Conservation (phyloP, 2,329 filamentous ascomycete genomes). For the Zarea fungicola region DNA sequence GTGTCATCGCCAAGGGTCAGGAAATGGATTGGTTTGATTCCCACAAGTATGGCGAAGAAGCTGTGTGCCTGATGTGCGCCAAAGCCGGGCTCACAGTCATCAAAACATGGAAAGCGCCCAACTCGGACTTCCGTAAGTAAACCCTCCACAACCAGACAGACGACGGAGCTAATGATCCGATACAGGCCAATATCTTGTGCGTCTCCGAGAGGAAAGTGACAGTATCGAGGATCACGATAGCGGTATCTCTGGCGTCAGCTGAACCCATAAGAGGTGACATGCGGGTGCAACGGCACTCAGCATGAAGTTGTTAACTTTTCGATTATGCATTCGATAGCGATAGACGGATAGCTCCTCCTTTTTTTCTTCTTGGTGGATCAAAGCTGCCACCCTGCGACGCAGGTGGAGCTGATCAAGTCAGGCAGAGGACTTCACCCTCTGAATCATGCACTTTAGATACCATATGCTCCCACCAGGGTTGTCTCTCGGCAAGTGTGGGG, state of each 20-base stretch:
- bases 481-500: constrained; percentile 24
- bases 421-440: constrained; percentile 32
- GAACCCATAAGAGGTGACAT: neutral
- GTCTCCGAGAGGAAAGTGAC: constrained; percentile 24
- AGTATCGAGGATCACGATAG: constrained; percentile 33
- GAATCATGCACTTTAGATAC: constrained; percentile 26
- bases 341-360: neutral
- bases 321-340: neutral
- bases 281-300: neutral
- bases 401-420: constrained; percentile 26
- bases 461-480: constrained; percentile 37
- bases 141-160: constrained; percentile 4
- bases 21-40: constrained; percentile 41
- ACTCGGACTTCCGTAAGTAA: constrained; percentile 35
- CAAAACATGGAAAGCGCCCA: constrained; percentile 31
- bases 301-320: neutral
- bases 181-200: constrained; percentile 34
- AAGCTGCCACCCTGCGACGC: neutral
- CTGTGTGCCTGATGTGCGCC: constrained; percentile 34
- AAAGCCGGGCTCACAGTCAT: constrained; percentile 33
- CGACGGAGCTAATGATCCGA: neutral
- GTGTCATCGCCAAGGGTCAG: constrained; percentile 26
- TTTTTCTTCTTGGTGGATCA: neutral
- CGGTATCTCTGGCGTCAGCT: constrained; percentile 27
- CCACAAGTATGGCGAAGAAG: constrained; percentile 34